Conservation (phyloP, 2,329 filamentous ascomycete genomes). For the Nemania bipapillata region DNA sequence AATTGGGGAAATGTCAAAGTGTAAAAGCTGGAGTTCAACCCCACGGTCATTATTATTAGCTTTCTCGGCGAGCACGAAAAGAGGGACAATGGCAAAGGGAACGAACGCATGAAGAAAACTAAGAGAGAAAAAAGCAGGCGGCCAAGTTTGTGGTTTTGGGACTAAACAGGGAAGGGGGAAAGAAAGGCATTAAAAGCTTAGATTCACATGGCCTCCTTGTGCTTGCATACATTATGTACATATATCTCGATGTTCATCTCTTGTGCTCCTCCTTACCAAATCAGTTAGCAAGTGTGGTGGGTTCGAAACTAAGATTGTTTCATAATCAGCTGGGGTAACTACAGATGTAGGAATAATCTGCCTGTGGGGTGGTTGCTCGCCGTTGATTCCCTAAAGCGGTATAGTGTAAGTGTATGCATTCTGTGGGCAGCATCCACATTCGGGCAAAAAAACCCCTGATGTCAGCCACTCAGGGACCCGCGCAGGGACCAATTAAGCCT, state of each 20-base stretch:
- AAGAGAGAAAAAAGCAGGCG: background rate
- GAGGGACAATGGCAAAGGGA: background rate
- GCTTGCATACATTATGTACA: background rate
- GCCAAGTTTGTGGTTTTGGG: background rate
- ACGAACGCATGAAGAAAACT: no score
- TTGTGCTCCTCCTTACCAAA: slow-evolving; percentile 1
- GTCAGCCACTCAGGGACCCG: slow-evolving; percentile 35
- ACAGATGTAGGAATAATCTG: background rate
- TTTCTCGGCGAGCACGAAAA: background rate
- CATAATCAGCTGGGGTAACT: slow-evolving; percentile 20
- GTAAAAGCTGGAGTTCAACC: background rate
- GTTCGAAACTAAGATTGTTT: slow-evolving; percentile 38
- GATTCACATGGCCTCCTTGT: background rate
- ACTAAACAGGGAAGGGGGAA: background rate
- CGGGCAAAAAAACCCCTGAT: slow-evolving; percentile 11
- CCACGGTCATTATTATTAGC: background rate
- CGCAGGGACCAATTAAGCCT: slow-evolving; percentile 18
- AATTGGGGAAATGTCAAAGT: background rate
- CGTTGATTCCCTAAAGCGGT: background rate
- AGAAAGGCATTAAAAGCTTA: background rate
- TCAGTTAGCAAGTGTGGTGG: background rate
- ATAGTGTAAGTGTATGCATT: background rate
- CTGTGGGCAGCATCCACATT: background rate
- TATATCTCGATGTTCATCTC: background rate
- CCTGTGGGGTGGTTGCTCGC: background rate